Percentiles rank a stretch among this genome's conserved stretches.
Conservation (phyloP, 192 early-diverging fungal species). For the Chytriomyces sp. region DNA sequence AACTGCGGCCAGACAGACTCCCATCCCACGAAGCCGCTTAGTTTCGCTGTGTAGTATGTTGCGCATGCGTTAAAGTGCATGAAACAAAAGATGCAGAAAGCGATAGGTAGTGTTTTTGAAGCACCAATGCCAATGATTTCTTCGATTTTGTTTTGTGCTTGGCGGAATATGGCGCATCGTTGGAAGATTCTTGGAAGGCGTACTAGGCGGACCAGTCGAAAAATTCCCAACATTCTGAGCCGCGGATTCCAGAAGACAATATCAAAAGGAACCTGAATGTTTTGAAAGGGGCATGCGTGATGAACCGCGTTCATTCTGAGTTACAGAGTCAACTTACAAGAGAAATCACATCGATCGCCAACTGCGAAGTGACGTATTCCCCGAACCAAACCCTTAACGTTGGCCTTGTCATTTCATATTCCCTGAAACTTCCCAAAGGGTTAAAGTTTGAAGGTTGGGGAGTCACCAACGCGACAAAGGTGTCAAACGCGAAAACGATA, state of each 20-base stretch:
- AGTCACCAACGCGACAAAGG: neutral
- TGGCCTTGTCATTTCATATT: slow-evolving; percentile 8
- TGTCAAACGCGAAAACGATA: neutral
- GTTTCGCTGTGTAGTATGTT: neutral
- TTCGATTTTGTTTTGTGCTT: neutral
- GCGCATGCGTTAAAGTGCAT: slow-evolving; percentile 18
- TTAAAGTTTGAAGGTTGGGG: slow-evolving; percentile 2
- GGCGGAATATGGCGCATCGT: slow-evolving; percentile 4
- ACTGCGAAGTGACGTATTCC: neutral
- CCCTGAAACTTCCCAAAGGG: neutral
- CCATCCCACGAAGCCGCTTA: slow-evolving; percentile 9
- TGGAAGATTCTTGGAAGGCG: slow-evolving; percentile 7
- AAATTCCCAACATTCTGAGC: too few relatives aligned
- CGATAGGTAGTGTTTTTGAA: slow-evolving; percentile 14
- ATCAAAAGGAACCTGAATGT: too few relatives aligned
- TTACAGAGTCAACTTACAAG: neutral
- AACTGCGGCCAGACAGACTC: neutral
- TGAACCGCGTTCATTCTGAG: neutral
- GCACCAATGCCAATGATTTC: neutral
- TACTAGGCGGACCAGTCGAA: slow-evolving; percentile 3
- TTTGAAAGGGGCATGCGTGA: too few relatives aligned
- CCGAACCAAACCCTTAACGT: neutral
- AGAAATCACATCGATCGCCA: neutral
- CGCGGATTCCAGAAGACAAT: too few relatives aligned
- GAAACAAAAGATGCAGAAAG: neutral